Evolutionary conservation across 352 stramenopile species (phyloP), one percentile per base, ranked within the genome.

Genomic region (Globisporangium megalacanthum): DNA sequence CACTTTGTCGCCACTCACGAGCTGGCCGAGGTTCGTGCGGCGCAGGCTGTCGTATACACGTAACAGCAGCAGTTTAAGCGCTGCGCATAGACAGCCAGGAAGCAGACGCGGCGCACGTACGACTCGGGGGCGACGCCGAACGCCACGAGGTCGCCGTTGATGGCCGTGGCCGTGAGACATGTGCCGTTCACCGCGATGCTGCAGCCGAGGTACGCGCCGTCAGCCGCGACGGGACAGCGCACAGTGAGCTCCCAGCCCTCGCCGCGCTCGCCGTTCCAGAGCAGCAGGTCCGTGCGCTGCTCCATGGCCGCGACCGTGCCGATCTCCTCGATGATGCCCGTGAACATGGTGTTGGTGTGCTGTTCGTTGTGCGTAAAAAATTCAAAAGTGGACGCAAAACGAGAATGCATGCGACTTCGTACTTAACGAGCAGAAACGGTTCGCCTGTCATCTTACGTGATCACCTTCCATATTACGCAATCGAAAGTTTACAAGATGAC

Each of bases 271-370:
- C 96, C 97, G 68, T 99, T 94, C 97, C 97, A 99, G 29, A 99
- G 71, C 56, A 84, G 67, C 73, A 99, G 90, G 59, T 98, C 90
- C 56, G 89, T 70, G 53, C 89, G 83, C 68, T 97, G 76, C 60
- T 89, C 72, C 66, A 99, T 87, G 44, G 80, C 88, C 54, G 97
- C 75, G 44, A 99, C 93, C 39, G 76, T 90, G 56, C 97, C 97
- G 72, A 99, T 98, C 83, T 99, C 96, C 76, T 99, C 96, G 46
- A 99, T 87, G 75, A 99, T 99, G 37, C 97, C 97, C 8, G 94
- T 98, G 77, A 99, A 99, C 95, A 99, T 92, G 33, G 20, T 19
- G 10, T 39, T 29, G 4, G 17, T 4, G 48, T 52, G 25, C 22
- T 22, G 6, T 5, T 29, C 14, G 48, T 4, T 52, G 48, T 19